phyloP scores from a whole-genome alignment of 495 filamentous ascomycete species.

The Penicillium nucicola region DNA sequence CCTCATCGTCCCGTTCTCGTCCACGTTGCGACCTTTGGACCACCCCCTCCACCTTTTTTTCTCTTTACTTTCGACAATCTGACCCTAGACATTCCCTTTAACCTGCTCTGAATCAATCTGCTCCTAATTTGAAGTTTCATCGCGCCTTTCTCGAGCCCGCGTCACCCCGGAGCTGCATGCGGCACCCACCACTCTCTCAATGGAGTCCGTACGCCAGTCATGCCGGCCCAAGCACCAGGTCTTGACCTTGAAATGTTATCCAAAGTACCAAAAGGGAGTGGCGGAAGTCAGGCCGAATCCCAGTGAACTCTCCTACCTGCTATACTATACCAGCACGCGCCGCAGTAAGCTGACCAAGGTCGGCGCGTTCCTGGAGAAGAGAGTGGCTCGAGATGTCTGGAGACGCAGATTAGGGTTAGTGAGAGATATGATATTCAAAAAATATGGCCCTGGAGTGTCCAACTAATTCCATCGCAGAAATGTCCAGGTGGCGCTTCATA shows the following conservation, averaged over 20 bases:
- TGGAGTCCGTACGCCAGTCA: slow-evolving; percentile 61
- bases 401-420: slow-evolving; percentile 75
- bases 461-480: slow-evolving; percentile 52
- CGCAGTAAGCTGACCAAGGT: slow-evolving; percentile 93
- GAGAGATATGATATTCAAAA: background rate
- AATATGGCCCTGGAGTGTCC: background rate
- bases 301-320: slow-evolving; percentile 89
- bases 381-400: slow-evolving; percentile 83
- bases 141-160: slow-evolving; percentile 4
- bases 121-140: background rate
- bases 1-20: slow-evolving; percentile 32
- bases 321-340: slow-evolving; percentile 92
- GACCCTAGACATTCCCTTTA: background rate
- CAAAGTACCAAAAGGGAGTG: slow-evolving; percentile 80
- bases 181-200: slow-evolving; percentile 20
- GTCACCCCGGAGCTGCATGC: slow-evolving; percentile 1
- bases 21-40: slow-evolving; percentile 14
- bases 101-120: background rate
- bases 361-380: slow-evolving; percentile 84
- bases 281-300: slow-evolving; percentile 89
- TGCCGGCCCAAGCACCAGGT: slow-evolving; percentile 90
- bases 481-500: slow-evolving; percentile 88
- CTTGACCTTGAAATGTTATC: slow-evolving; percentile 90
- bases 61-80: slow-evolving; percentile 7
- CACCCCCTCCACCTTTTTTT: too few relatives aligned